Evolutionary conservation across 164 flowering plant genomes (phyloP), one percentile per base, ranked within the genome.

Genomic region (Vitis labrusca): DNA sequence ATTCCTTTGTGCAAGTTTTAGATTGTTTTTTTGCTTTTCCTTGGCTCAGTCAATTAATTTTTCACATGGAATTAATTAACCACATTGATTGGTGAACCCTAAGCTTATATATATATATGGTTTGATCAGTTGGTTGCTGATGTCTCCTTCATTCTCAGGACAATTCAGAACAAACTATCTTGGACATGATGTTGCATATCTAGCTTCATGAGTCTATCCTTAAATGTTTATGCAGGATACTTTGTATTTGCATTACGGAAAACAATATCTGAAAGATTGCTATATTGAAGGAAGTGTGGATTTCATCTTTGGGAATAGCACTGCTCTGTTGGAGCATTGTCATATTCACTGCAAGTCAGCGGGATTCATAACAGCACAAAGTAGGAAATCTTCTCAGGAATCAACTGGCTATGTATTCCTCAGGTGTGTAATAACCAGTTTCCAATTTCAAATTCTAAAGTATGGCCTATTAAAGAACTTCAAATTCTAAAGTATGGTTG

Each of bases 261-360:
- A 85, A 71, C 97, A 95, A 70, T 95, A 91, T 79, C 72, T 95
- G 71, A 88, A 85, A 75, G 92, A 95, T 80, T 95, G 99, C 76
- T 93, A 95, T 55, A 88, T 95, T 66, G 99, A 95, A 82, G 99
- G 98, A 75, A 93, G 97, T 67, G 96, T 91, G 66, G 98, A 95
- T 78, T 95, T 95, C 84, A 93, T 95, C 53, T 95, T 95, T 82
- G 99, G 99, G 23, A 95, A 95, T 59, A 95, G 99, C 78, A 91
- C 99, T 56, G 93, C 97, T 69, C 84, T 95, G 49, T 77, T 95
- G 81, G 99, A 95, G 81, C 94, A 91, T 79, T 95, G 98, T 70
- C 99, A 95, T 80, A 85, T 93, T 71, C 94, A 95, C 80, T 95
- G 99, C 90, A 95, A 95, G 78, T 77, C 98, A 32, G 79, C 76